Conservation (phyloP, 495 filamentous ascomycete genomes). For the Glutinoglossum americanum region DNA sequence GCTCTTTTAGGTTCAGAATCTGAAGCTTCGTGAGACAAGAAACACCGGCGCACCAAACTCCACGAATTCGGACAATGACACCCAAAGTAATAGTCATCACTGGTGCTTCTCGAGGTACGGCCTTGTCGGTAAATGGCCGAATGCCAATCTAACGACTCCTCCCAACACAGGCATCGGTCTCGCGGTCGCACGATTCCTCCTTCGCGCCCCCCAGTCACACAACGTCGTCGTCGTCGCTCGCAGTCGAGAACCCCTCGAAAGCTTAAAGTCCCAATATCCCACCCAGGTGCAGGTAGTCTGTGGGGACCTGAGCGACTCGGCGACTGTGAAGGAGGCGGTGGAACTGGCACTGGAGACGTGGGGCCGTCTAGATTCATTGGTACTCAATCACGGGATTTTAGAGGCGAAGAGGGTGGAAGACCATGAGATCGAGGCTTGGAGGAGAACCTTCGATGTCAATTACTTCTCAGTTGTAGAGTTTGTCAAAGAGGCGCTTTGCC, state of each 20-base stretch:
- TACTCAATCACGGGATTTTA: constrained; percentile 74
- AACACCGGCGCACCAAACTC: too few relatives aligned
- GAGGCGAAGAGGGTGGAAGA: constrained; percentile 50
- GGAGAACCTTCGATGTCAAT: constrained; percentile 56
- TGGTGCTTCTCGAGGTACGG: constrained; percentile 36
- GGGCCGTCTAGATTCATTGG: constrained; percentile 54
- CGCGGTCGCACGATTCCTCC: constrained; percentile 51
- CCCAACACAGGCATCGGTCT: constrained; percentile 52
- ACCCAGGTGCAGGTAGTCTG: constrained; percentile 47
- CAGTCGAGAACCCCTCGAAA: constrained; percentile 38
- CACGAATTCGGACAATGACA: too few relatives aligned
- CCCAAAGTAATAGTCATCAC: constrained; percentile 40
- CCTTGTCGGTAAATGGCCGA: background rate
- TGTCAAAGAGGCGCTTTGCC: constrained; percentile 48
- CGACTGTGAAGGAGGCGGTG: constrained; percentile 35
- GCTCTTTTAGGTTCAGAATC: too few relatives aligned
- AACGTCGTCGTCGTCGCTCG: constrained; percentile 63
- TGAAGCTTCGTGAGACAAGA: too few relatives aligned
- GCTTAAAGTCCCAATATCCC: constrained; percentile 40
- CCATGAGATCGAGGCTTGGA: constrained; percentile 47
- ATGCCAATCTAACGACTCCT: background rate
- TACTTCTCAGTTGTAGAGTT: constrained; percentile 61
- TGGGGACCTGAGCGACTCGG: constrained; percentile 51
- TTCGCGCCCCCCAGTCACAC: constrained; percentile 33
- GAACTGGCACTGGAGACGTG: constrained; percentile 41